Evolutionary conservation across 2,329 filamentous ascomycete genomes (phyloP).

Genomic region (Xylaria sp.): DNA sequence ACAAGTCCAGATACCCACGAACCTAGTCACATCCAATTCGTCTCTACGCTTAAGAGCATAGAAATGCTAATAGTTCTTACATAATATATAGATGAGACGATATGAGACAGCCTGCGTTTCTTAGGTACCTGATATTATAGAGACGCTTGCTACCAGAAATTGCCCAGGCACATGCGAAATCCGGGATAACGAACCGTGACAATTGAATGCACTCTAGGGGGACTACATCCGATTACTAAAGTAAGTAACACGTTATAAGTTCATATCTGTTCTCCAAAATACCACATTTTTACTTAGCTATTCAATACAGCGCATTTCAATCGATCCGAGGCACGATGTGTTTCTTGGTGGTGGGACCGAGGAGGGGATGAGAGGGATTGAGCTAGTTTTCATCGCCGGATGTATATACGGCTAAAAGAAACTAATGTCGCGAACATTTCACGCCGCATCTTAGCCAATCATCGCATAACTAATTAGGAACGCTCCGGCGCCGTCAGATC

Average conservation of each 20-base stretch:
- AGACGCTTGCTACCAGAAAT: neutral
- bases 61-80: neutral
- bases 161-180: neutral
- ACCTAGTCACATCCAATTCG: neutral
- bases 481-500: slow-evolving; percentile 21
- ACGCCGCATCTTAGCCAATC: slow-evolving; percentile 19
- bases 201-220: neutral
- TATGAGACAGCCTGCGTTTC: too few species aligned
- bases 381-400: slow-evolving; percentile 33
- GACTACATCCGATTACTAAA: neutral
- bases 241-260: neutral
- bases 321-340: neutral
- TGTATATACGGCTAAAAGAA: slow-evolving; percentile 32
- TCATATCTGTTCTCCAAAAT: neutral
- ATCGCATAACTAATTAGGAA: neutral
- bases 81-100: neutral
- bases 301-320: neutral
- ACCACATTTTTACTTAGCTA: neutral
- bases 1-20: neutral
- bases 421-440: slow-evolving; percentile 10
- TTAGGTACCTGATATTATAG: neutral
- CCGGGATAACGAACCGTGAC: neutral
- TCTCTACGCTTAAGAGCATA: slow-evolving; percentile 7
- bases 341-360: neutral
- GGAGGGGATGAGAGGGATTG: slow-evolving; percentile 28